Evolutionary conservation across 306 rosid species (phyloP).

Genomic region (Pyrus communis): DNA sequence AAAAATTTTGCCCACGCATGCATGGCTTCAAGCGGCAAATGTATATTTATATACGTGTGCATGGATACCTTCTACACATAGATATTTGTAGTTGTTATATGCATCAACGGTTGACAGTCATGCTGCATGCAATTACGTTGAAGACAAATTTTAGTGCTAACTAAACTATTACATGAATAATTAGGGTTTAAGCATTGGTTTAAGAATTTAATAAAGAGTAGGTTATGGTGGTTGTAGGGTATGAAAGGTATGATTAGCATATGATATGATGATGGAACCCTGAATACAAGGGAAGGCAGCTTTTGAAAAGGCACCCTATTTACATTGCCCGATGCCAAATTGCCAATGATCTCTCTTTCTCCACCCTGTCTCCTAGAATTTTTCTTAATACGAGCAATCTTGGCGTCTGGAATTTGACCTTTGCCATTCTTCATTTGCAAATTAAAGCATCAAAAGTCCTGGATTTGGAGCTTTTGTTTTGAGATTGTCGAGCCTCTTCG

Average conservation of each 20-base stretch:
- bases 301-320: not conserved
- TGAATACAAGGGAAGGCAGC: not conserved
- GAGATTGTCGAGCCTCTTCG: not conserved
- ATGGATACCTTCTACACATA: not conserved
- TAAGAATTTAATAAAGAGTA: not conserved
- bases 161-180: no score
- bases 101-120: not conserved
- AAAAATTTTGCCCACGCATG: no score
- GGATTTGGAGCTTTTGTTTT: slow-evolving; percentile 12
- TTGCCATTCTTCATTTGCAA: not conserved
- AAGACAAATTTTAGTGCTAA: no score
- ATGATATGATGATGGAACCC: slow-evolving; percentile 1
- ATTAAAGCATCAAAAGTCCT: not conserved
- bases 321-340: not conserved
- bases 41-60: not conserved
- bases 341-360: not conserved
- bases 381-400: slow-evolving; percentile 1
- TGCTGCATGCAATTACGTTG: no score
- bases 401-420: not conserved
- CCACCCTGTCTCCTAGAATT: not conserved
- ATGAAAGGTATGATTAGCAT: slow-evolving; percentile 6
- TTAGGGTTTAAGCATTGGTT: not conserved
- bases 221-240: not conserved
- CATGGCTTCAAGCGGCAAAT: not conserved
- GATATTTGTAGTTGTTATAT: no score